Conservation (phyloP, 2,329 filamentous ascomycete genomes). For the Fusarium sp. region DNA sequence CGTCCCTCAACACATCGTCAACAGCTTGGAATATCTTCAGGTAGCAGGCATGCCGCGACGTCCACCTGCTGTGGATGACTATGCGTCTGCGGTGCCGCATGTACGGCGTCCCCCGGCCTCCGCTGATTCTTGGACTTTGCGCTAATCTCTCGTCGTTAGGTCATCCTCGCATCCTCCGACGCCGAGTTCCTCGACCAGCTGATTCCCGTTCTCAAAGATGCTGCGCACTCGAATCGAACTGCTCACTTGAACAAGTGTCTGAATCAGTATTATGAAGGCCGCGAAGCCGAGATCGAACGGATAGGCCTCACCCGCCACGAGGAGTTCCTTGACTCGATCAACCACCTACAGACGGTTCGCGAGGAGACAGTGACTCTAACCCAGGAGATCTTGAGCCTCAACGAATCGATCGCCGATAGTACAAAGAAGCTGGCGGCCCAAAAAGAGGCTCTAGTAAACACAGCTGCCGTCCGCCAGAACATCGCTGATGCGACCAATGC, state of each 20-base stretch:
- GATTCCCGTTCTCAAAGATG: constrained; percentile 94
- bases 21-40: constrained; percentile 22
- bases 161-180: constrained; percentile 92
- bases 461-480: constrained; percentile 91
- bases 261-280: constrained; percentile 83
- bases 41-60: constrained; percentile 61
- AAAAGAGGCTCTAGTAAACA: constrained; percentile 95
- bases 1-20: constrained; percentile 26
- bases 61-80: constrained; percentile 63
- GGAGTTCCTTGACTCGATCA: constrained; percentile 94
- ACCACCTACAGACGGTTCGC: constrained; percentile 91
- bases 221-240: constrained; percentile 81
- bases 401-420: constrained; percentile 94
- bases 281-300: constrained; percentile 91
- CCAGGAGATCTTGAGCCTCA: constrained; percentile 90
- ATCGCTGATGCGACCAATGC: constrained; percentile 94
- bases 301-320: constrained; percentile 98
- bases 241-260: constrained; percentile 81
- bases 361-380: constrained; percentile 92
- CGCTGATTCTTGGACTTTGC: constrained; percentile 3
- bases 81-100: constrained; percentile 63
- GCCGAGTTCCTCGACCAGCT: constrained; percentile 96
- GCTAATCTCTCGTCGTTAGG: constrained; percentile 66
- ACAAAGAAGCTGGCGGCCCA: constrained; percentile 95
- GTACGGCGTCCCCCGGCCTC: constrained; percentile 50